Percentiles rank a stretch among this genome's conserved stretches.
Evolutionary conservation across 129 eudicot genomes (phyloP).

Genomic region (Lonicera japonica): DNA sequence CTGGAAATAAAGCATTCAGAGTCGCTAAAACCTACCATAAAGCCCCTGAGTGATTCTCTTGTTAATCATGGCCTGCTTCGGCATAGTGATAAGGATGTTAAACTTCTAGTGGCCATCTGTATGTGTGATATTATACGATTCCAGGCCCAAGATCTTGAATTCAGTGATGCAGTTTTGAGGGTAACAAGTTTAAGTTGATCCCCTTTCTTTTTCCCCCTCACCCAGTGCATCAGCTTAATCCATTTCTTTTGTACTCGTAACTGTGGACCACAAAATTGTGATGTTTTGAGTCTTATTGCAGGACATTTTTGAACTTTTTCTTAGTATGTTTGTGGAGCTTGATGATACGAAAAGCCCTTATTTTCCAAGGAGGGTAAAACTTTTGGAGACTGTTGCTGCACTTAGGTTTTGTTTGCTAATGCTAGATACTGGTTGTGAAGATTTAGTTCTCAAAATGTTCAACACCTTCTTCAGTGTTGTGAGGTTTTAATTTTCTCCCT

Average conservation of each 20-base stretch:
- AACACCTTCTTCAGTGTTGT: slow-evolving; percentile 54
- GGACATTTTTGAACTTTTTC: slow-evolving; percentile 72
- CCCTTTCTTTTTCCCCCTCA: not conserved
- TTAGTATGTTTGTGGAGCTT: slow-evolving; percentile 75
- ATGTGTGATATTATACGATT: slow-evolving; percentile 82
- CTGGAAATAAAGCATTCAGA: slow-evolving; percentile 54
- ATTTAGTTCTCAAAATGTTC: slow-evolving; percentile 73
- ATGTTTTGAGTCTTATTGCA: slow-evolving; percentile 28
- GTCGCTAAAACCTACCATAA: slow-evolving; percentile 41
- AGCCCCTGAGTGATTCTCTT: slow-evolving; percentile 76
- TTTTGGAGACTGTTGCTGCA: slow-evolving; percentile 77
- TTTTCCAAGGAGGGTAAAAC: slow-evolving; percentile 53
- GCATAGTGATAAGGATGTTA: slow-evolving; percentile 82
- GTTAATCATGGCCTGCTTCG: slow-evolving; percentile 66
- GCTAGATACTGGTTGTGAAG: slow-evolving; percentile 77
- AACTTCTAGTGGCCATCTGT: slow-evolving; percentile 75
- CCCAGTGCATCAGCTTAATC: not conserved
- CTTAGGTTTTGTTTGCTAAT: slow-evolving; percentile 65
- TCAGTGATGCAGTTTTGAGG: slow-evolving; percentile 52
- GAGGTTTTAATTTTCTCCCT: slow-evolving; percentile 41
- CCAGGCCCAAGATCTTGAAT: slow-evolving; percentile 81
- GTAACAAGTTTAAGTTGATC: slow-evolving; percentile 28
- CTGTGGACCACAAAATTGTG: slow-evolving; percentile 2
- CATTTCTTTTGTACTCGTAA: not conserved
- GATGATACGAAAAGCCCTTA: slow-evolving; percentile 56